Evolutionary conservation across 371 early-diverging fungal species (phyloP).

Genomic region (Mucor indicus): DNA sequence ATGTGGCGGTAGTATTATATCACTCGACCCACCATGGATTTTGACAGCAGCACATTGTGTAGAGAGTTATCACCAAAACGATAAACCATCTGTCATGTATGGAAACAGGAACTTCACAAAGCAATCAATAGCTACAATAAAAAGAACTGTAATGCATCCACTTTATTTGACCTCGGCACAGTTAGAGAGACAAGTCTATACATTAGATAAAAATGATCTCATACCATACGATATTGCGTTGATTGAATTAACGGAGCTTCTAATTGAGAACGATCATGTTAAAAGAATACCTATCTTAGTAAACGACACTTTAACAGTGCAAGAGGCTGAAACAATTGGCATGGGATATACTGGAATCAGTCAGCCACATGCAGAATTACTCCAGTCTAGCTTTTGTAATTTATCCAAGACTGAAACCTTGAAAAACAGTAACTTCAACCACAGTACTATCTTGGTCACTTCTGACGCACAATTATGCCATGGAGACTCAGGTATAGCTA

Average conservation of each 20-base stretch:
- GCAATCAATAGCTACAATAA: constrained; percentile 3
- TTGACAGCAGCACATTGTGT: constrained; percentile 37
- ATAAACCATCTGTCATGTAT: constrained; percentile 3
- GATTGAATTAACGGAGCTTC: constrained; percentile 3
- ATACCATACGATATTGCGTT: constrained; percentile 22
- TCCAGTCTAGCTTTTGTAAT: constrained; percentile 14
- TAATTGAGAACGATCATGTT: neutral
- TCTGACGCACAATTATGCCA: constrained; percentile 28
- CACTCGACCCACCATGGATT: constrained; percentile 36
- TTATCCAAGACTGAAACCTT: neutral
- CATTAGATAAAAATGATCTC: neutral
- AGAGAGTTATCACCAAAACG: neutral
- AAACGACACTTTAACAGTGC: neutral
- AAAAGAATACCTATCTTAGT: constrained; percentile 7
- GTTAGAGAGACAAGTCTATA: neutral
- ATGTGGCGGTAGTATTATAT: constrained; percentile 36
- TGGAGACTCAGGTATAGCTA: constrained; percentile 34
- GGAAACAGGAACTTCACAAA: constrained; percentile 1
- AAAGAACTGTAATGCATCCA: constrained; percentile 8
- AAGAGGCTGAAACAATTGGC: constrained; percentile 9
- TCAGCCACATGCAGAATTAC: constrained; percentile 5
- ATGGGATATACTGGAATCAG: constrained; percentile 25
- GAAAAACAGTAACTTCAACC: constrained; percentile 5
- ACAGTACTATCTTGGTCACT: constrained; percentile 10
- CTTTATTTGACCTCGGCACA: constrained; percentile 1